Evolutionary conservation across 176 grass and related monocot genomes (phyloP), one percentile per base, ranked within the genome.

Genomic region (Oryza officinalis): DNA sequence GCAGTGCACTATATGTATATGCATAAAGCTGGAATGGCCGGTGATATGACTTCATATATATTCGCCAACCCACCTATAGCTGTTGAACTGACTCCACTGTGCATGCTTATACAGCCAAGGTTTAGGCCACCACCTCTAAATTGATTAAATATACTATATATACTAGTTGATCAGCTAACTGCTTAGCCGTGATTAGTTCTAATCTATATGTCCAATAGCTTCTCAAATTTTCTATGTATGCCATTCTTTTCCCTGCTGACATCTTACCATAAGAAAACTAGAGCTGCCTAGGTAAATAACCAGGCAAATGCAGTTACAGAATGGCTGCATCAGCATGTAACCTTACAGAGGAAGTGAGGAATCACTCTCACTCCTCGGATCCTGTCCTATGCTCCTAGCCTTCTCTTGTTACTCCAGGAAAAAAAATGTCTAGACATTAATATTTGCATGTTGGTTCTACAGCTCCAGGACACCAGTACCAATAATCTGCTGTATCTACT

Each of bases 21-120:
- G 64, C 71, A 84, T 38, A 74, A 37, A 67, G 87, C 59, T 49
- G 30, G 43, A 32, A 52, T 67, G 44, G 31, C 30, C 33, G 43
- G 86, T 72, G 49, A 1, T 76, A 85, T 28, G 50, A 63, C 22
- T 76, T 77, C 28, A 84, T 65, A 26, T 54, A 26, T 57, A 79
- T 89, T 69, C 8, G 46, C 67, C 27, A 38, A 74, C 67, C 45
- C 13, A 78, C 73, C 83, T 74, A 40, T 13, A 66, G 13, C 3
- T 67, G 35, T 86, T 47, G 79, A 78, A 61, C 67, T 46, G 10
- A 78, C 72, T 86, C 20, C 68, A 33, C 4, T 82, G 32, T 30
- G 44, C 20, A 17, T 33, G 49, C 35, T 0, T 45, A 6, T 43
- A 38, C 28, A 74, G 82, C 57, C 46, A 84, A 67, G 25, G 31